Conservation (phyloP, 768 basidiomycete species). For the Lanmaoa pseudosensibilis region DNA sequence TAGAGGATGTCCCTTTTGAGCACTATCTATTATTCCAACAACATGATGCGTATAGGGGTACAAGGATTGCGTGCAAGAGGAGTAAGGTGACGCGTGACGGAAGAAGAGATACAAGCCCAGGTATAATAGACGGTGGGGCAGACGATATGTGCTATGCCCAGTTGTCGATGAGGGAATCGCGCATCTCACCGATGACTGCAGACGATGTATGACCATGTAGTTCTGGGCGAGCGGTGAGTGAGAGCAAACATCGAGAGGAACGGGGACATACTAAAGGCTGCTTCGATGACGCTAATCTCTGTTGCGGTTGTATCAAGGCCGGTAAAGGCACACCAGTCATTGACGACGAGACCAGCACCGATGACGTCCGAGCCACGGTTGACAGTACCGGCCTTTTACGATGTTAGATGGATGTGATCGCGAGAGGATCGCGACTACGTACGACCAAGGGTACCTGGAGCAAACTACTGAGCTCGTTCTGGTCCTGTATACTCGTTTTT, state of each 20-base stretch:
- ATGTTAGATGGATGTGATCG: not conserved
- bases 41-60: conserved; percentile 18
- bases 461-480: conserved; percentile 93
- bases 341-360: conserved; percentile 96
- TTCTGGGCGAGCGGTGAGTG: conserved; percentile 45
- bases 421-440: conserved; percentile 34
- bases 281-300: conserved; percentile 97
- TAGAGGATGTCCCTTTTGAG: conserved; percentile 2
- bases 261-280: conserved; percentile 81
- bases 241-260: not conserved
- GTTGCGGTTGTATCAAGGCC: conserved; percentile 99
- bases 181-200: conserved; percentile 89
- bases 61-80: conserved; percentile 20
- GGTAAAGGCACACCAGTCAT: conserved; percentile 99
- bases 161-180: conserved; percentile 87
- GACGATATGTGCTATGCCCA: conserved; percentile 60
- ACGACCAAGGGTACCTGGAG: conserved; percentile 95
- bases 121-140: conserved; percentile 14
- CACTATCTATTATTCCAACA: conserved; percentile 15
- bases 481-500: conserved; percentile 94
- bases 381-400: conserved; percentile 85
- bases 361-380: conserved; percentile 98
- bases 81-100: not conserved
- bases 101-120: not conserved
- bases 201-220: conserved; percentile 81